Conservation (phyloP, 2,329 filamentous ascomycete genomes). For the Aspergillus fructus region DNA sequence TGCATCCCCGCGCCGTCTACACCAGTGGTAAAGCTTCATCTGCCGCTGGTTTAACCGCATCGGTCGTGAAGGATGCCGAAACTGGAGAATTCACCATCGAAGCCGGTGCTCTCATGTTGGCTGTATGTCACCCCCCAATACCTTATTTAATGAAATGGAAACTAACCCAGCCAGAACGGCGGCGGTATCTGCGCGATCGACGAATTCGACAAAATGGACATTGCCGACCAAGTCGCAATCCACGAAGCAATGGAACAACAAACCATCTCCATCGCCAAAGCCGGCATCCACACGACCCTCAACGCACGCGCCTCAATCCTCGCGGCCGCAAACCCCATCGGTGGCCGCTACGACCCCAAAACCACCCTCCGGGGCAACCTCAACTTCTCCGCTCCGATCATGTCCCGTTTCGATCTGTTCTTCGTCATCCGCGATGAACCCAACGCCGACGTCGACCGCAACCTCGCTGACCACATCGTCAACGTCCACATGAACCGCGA, state of each 20-base stretch:
- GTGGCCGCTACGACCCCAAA: conserved; percentile 93
- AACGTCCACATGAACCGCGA: conserved; percentile 90
- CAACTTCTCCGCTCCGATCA: conserved; percentile 98
- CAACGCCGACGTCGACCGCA: conserved; percentile 85
- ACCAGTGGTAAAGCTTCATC: conserved; percentile 97
- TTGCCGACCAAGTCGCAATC: conserved; percentile 94
- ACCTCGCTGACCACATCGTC: conserved; percentile 92
- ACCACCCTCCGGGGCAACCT: conserved; percentile 90
- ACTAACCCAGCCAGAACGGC: conserved; percentile 49
- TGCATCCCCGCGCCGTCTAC: conserved; percentile 95
- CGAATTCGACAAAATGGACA: conserved; percentile 99
- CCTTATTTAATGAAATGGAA: not conserved
- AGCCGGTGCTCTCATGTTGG: conserved; percentile 95
- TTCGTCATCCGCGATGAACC: conserved; percentile 97
- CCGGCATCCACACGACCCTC: conserved; percentile 94
- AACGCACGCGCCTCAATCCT: conserved; percentile 95
- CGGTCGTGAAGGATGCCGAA: conserved; percentile 96
- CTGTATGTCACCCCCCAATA: conserved; percentile 46
- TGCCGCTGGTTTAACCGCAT: conserved; percentile 93
- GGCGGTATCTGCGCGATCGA: conserved; percentile 98
- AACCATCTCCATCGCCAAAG: conserved; percentile 98
- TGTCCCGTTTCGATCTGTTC: conserved; percentile 98
- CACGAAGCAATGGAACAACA: conserved; percentile 99
- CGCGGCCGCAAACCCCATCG: conserved; percentile 92
- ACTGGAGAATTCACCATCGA: conserved; percentile 99